phyloP scores from a whole-genome alignment of 306 rosid genomes.

The Argentina anserina region DNA sequence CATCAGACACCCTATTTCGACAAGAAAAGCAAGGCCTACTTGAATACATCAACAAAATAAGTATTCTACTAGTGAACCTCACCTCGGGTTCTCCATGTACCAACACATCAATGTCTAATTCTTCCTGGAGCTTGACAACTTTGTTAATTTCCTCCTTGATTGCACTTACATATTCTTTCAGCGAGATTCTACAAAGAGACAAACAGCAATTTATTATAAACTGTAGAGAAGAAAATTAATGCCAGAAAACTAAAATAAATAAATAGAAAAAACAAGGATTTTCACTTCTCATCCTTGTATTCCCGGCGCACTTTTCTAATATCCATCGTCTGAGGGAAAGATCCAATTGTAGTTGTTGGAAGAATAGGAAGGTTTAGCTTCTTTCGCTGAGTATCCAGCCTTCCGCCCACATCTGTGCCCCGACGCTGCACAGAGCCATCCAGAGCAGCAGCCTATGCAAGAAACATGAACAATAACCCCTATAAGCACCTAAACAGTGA shows the following conservation, averaged over 20 bases:
- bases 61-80: slow-evolving; percentile 19
- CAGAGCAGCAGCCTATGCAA: slow-evolving; percentile 66
- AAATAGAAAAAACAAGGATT: neutral
- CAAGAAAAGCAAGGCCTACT: slow-evolving; percentile 4
- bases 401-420: slow-evolving; percentile 60
- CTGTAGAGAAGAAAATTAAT: neutral
- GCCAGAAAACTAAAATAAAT: neutral
- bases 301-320: slow-evolving; percentile 81
- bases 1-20: slow-evolving; percentile 6
- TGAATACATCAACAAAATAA: slow-evolving; percentile 2
- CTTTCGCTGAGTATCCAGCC: slow-evolving; percentile 76
- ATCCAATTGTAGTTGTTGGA: slow-evolving; percentile 84
- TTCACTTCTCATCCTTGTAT: slow-evolving; percentile 76
- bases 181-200: slow-evolving; percentile 51
- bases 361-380: slow-evolving; percentile 74
- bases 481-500: neutral
- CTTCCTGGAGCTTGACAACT: slow-evolving; percentile 85
- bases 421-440: slow-evolving; percentile 70
- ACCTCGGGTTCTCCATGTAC: slow-evolving; percentile 97
- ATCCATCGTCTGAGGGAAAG: slow-evolving; percentile 81
- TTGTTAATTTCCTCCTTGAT: slow-evolving; percentile 74
- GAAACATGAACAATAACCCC: slow-evolving; percentile 5
- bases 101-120: slow-evolving; percentile 81
- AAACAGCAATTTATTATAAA: slow-evolving; percentile 4
- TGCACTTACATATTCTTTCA: slow-evolving; percentile 52